A percentile compares a stretch with the other conserved stretches of the same genome.
phyloP scores from a whole-genome alignment of 805 yeast genomes.

The Priceomyces castillae region DNA sequence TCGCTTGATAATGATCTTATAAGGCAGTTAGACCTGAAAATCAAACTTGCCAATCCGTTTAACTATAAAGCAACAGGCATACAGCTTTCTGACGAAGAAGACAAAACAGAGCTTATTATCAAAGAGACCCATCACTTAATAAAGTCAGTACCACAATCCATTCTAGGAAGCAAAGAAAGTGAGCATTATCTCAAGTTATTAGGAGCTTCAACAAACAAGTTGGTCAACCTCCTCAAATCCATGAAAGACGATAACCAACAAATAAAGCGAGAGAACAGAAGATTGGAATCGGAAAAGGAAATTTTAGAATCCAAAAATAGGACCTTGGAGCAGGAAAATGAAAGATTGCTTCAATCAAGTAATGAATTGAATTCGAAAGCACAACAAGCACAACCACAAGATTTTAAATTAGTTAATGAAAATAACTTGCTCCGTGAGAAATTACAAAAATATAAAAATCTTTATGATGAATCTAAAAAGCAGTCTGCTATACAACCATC shows the following conservation, averaged over 20 bases:
- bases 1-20: slow-evolving; percentile 5
- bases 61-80: background rate
- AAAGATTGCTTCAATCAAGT: slow-evolving; percentile 7
- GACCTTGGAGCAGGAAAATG: slow-evolving; percentile 8
- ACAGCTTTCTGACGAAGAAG: slow-evolving; percentile 4
- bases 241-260: slow-evolving; percentile 3
- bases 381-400: slow-evolving; percentile 16
- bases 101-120: slow-evolving; percentile 20
- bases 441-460: slow-evolving; percentile 31
- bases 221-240: slow-evolving; percentile 17
- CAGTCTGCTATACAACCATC: background rate
- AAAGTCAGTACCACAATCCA: slow-evolving; percentile 20
- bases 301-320: slow-evolving; percentile 2
- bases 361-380: slow-evolving; percentile 14
- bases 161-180: slow-evolving; percentile 20
- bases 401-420: slow-evolving; percentile 22
- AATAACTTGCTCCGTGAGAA: slow-evolving; percentile 31
- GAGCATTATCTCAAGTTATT: slow-evolving; percentile 27
- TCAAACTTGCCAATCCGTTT: background rate
- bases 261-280: background rate
- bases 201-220: slow-evolving; percentile 25
- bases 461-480: slow-evolving; percentile 20
- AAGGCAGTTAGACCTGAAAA: slow-evolving; percentile 4
- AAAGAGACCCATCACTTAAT: slow-evolving; percentile 29
- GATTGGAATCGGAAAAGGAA: slow-evolving; percentile 4